These are phyloP conservation scores for Penicillium paradoxum DNA, from an alignment of 495 filamentous ascomycete species.

Conservation along the genomic window DNA sequence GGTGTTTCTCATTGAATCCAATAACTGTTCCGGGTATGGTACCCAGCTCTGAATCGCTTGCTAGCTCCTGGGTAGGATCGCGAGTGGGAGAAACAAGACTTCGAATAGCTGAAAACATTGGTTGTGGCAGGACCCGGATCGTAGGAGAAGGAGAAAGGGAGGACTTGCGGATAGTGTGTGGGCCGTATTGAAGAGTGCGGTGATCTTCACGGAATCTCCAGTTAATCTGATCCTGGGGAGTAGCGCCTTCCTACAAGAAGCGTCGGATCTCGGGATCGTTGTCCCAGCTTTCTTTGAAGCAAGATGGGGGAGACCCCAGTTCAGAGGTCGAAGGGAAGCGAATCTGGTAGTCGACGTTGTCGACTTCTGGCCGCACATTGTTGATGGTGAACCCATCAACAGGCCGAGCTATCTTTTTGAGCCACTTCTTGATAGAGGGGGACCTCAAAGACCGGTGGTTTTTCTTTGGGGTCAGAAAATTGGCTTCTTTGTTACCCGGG, in stretches of 20 bases:
- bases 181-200: background rate
- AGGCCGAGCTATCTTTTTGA: background rate
- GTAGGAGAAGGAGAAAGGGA: background rate
- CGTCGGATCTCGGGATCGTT: background rate
- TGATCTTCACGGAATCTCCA: background rate
- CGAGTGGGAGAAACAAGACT: background rate
- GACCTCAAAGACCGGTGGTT: background rate
- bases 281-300: background rate
- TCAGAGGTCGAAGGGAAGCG: background rate
- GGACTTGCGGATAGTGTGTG: background rate
- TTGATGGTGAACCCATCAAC: background rate
- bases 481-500: background rate
- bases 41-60: background rate
- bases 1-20: background rate
- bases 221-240: background rate
- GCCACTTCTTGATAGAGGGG: background rate
- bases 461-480: background rate
- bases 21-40: background rate
- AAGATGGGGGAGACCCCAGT: background rate
- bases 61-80: background rate
- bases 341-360: background rate
- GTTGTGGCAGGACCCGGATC: background rate
- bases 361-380: background rate
- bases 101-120: background rate
- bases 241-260: background rate